Conservation (phyloP, 2,329 filamentous ascomycete genomes). For the Ambrosiella xylebori region DNA sequence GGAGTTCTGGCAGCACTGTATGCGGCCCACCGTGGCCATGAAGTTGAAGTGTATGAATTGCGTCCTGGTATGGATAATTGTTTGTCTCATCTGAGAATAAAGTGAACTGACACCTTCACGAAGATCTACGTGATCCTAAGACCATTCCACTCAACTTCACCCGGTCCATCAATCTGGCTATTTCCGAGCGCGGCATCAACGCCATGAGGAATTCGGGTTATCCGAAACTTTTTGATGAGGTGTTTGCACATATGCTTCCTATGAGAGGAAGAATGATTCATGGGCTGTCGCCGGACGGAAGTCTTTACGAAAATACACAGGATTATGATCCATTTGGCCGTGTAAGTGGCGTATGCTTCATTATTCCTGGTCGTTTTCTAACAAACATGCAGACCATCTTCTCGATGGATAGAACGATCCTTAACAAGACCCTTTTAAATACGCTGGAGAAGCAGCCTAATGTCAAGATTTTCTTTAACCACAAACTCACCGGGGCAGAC, state of each 20-base stretch:
- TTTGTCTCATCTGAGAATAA: slow-evolving; percentile 5
- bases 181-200: slow-evolving; percentile 87
- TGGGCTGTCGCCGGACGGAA: slow-evolving; percentile 43
- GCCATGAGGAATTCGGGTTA: slow-evolving; percentile 58
- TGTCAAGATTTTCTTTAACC: slow-evolving; percentile 80
- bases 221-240: slow-evolving; percentile 49
- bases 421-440: slow-evolving; percentile 74
- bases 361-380: background rate
- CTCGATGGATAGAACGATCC: slow-evolving; percentile 65
- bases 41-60: slow-evolving; percentile 89
- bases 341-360: slow-evolving; percentile 30
- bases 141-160: slow-evolving; percentile 87
- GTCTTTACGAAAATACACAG: slow-evolving; percentile 62
- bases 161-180: slow-evolving; percentile 92
- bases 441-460: slow-evolving; percentile 71
- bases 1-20: slow-evolving; percentile 85
- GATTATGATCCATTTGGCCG: slow-evolving; percentile 78
- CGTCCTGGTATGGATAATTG: slow-evolving; percentile 52
- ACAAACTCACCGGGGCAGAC: slow-evolving; percentile 83
- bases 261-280: slow-evolving; percentile 98
- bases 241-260: slow-evolving; percentile 66
- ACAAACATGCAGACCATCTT: slow-evolving; percentile 55
- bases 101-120: background rate
- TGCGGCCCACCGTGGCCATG: slow-evolving; percentile 69
- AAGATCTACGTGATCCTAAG: slow-evolving; percentile 71